A percentile compares a stretch with the other conserved stretches of the same genome.
Conservation (phyloP, 805 yeast species). For the Starmerella roubikii region DNA sequence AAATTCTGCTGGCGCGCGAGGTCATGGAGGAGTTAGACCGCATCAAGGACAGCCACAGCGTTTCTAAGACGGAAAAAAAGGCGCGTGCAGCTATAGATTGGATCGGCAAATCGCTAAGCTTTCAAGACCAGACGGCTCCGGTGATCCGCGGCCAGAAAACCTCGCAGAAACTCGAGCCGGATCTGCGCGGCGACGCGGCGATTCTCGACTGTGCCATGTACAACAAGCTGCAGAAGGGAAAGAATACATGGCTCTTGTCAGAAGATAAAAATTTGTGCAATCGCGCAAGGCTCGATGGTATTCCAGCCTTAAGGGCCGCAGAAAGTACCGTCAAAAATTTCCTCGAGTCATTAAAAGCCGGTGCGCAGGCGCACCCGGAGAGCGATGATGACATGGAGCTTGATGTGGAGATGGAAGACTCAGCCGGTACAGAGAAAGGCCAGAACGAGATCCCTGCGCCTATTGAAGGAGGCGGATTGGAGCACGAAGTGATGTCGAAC, state of each 20-base stretch:
- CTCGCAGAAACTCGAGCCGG: slow-evolving; percentile 1
- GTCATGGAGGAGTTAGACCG: slow-evolving; percentile 13
- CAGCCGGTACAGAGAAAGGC: too few species aligned
- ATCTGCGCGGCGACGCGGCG: slow-evolving; percentile 8
- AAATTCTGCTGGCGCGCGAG: slow-evolving; percentile 11
- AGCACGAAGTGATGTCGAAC: neutral
- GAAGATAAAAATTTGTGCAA: slow-evolving; percentile 11
- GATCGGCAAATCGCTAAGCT: slow-evolving; percentile 3
- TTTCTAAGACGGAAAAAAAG: neutral
- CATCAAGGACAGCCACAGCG: slow-evolving; percentile 9
- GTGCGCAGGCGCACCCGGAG: too few species aligned
- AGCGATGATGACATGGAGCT: slow-evolving; percentile 8
- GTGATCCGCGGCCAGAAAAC: slow-evolving; percentile 12
- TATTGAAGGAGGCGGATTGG: neutral
- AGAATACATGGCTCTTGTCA: slow-evolving; percentile 10
- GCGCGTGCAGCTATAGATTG: slow-evolving; percentile 16
- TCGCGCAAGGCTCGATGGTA: slow-evolving; percentile 9
- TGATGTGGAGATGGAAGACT: too few species aligned
- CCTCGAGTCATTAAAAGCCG: neutral
- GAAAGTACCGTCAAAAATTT: neutral
- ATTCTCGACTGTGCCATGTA: slow-evolving; percentile 17
- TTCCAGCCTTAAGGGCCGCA: slow-evolving; percentile 6
- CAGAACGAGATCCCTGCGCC: slow-evolving; percentile 7
- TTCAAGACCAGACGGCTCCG: slow-evolving; percentile 5
- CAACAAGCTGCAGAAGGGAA: neutral